Base-by-base conservation (phyloP, 2,329 filamentous ascomycete genomes). In the Pleoardoris graminearum region DNA sequence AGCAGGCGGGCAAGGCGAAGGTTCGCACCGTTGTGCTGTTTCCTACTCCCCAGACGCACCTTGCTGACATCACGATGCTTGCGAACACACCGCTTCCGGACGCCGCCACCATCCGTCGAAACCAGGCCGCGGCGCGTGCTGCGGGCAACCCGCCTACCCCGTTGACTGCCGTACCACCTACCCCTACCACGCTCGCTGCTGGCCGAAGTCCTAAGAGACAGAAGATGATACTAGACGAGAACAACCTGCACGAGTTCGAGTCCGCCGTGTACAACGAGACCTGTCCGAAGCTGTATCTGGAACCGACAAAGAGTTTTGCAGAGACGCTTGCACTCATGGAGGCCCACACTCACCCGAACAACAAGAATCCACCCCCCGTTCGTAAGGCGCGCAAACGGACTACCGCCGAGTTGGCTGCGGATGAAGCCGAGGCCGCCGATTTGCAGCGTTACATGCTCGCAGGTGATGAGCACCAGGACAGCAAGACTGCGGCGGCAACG, bases 321-420 rank as follows among this genome's bases (percentile, higher is more conserved):
- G 87, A 91, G 59, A 86, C 85, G 1, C 86, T 91, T 42, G 80
- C 80, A 10, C 80, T 95, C 3, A 79, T 97, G 3, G 85, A 90
- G 25, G 79, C 82, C 16, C 79, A 93, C 61, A 81, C 84, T 17
- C 89, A 95, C 70, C 88, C 91, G 6, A 85, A 91, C 50, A 90
- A 97, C 71, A 83, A 85, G 25, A 84, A 88, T 44, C 79, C 85
- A 37, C 87, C 91, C 8, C 93, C 94, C 0, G 83, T 88, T 54
- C 91, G 91, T 3, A 97, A 96, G 79, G 87, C 87, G 7, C 82
- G 94, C 51, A 97, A 99, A 80, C 86, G 93, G 57, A 99, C 94
- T 0, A 87, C 95, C 16, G 94, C 94, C 7, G 93, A 99, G 70
- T 85, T 97, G 78, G 94, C 91, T 7, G 93, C 93, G 7, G 94